Evolutionary conservation across 805 yeast genomes (phyloP), one percentile per base, ranked within the genome.

Genomic region (Jamesozyma piceae): DNA sequence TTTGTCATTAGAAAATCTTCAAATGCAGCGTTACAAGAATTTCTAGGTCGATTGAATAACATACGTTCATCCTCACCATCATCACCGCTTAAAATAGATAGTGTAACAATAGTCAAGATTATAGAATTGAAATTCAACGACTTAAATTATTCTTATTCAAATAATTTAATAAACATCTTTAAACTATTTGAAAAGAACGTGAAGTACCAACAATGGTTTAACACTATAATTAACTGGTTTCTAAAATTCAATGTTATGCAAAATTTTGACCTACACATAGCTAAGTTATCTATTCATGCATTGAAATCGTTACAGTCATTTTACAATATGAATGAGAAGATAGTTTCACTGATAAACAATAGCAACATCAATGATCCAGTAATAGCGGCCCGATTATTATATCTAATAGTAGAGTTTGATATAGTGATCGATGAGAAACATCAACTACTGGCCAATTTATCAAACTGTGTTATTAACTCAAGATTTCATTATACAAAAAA

Each of bases 1-100:
- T 65, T 86, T 17, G 71, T 79, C 45, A 74, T 88, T 5, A 68
- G 96, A 43, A 68, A 94, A 44, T 89, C 96, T 15, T 80, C 89
- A 1, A 69, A 86, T 4, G 95, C 97, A 1, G 90, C 92, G 0
- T 53, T 89, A 5, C 97, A 89, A 55, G 97, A 89, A 53, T 68
- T 82, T 14, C 57, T 86, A 2, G 97, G 97, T 0, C 65, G 97
- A 30, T 17, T 35, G 3, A 17, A 38, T 15, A 14, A 5, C 11
- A 9, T 15, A 29, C n/a, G 24, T 21, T n/a, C 19, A 13, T 10
- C 26, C 26, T 80, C 77, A 55, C 63, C 62, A 11, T 27, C 8
- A 9, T 26, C 11, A 26, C 28, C 39, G 9, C 33, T 29, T 22
- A 43, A 26, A 43, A 69, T 22, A 63, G 77, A 52, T 48, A 51